Base-by-base conservation (phyloP, 108 stramenopile species). In the Stephanodiscus minutulus region DNA sequence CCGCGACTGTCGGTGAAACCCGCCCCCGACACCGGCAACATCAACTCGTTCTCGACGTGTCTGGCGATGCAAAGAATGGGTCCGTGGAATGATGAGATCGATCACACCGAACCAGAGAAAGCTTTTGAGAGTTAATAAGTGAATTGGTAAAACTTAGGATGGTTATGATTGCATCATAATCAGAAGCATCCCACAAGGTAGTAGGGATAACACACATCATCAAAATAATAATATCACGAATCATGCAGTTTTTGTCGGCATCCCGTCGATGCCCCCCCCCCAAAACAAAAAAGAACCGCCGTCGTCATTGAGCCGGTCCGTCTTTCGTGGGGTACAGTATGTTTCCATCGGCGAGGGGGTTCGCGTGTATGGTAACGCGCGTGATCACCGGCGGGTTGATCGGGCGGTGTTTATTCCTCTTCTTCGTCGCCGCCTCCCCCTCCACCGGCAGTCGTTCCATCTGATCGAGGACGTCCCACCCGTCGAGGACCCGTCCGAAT, bases 391-490 rank as follows among this genome's bases (percentile, higher is more conserved):
- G 94, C 7, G 97, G 96, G 66, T 88, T 85, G 0, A 93, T 63
- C 0, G 98, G 98, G 25, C 90, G 82, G 53, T 93, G 84, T 74
- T 96, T 96, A 55, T 87, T 83, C 21, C 70, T 76, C 43, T 95
- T 94, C 81, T 95, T 96, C 0, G 82, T 46, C 47, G 87, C 88
- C 15, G 77, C 80, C 53, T 79, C 63, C 35, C 86, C 86, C 73
- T 79, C 63, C 28, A 96, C 89, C 8, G 97, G 98, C n/a, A 96
- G 77, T 55, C 90, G 85, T 74, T 99, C 98, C 86, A 96, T 84
- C 29, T 90, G 87, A 78, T 99, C 98, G 57, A 99, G 81, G 0
- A 92, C 90, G 46, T 98, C 98, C 79, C 95, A 93, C 5, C 98
- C 98, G 66, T 97, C 97, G 61, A 95, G 73, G 4, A 99, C 83